Evolutionary conservation across 345 rosid species (phyloP).

Genomic region (Anacardium occidentale): DNA sequence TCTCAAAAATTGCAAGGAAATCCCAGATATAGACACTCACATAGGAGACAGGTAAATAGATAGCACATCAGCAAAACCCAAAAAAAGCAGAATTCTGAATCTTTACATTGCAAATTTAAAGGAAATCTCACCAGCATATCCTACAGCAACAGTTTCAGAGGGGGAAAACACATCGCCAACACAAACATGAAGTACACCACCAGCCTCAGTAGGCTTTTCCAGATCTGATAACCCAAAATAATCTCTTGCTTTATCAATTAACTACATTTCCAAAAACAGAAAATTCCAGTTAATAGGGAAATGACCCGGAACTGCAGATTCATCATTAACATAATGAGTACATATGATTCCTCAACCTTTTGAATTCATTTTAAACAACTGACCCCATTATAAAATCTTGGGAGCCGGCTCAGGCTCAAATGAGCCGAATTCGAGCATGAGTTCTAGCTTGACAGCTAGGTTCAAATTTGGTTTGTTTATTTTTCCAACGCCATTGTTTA

Average conservation of each 20-base stretch:
- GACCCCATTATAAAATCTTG: background rate
- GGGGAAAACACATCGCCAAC: conserved; percentile 63
- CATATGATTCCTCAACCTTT: background rate
- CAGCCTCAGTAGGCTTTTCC: conserved; percentile 50
- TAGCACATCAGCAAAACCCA: background rate
- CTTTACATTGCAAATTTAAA: background rate
- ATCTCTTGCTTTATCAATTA: conserved; percentile 65
- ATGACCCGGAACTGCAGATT: background rate
- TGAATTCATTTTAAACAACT: background rate
- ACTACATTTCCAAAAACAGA: conserved; percentile 36
- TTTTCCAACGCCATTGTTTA: too few species aligned
- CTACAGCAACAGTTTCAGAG: conserved; percentile 30
- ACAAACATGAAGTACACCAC: conserved; percentile 57
- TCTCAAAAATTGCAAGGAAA: background rate
- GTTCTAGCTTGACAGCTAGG: too few species aligned
- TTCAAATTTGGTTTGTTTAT: too few species aligned
- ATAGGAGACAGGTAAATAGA: background rate
- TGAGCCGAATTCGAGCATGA: too few species aligned
- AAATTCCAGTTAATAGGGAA: background rate
- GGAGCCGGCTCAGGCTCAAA: background rate
- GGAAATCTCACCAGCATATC: conserved; percentile 60
- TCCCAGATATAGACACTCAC: background rate
- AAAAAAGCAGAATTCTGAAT: background rate
- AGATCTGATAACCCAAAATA: conserved; percentile 65
- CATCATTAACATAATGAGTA: background rate